phyloP scores from a whole-genome alignment of 2,329 filamentous ascomycete species.

The Monilinia vaccinii-corymbosi region DNA sequence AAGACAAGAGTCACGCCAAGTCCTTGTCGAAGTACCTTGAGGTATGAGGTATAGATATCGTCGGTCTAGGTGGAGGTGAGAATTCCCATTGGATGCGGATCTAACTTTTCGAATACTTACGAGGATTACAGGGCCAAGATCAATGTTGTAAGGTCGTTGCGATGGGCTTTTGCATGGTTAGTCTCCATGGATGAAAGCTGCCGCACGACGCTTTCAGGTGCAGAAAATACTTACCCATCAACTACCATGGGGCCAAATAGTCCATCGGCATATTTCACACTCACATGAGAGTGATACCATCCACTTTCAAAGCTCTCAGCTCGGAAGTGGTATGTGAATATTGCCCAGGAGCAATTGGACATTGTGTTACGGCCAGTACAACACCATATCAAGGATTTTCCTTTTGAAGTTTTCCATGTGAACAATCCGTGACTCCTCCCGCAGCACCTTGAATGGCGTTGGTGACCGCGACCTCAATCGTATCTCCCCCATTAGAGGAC shows the following conservation, averaged over 20 bases:
- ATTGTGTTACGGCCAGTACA: slow-evolving; percentile 44
- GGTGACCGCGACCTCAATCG: slow-evolving; percentile 52
- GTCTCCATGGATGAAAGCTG: background rate
- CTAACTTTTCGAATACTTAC: background rate
- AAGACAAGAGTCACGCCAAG: background rate
- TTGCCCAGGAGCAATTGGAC: slow-evolving; percentile 46
- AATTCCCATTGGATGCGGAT: background rate
- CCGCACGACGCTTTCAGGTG: background rate
- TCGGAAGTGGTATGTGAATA: slow-evolving; percentile 15
- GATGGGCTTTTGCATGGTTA: slow-evolving; percentile 34
- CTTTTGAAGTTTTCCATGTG: slow-evolving; percentile 39
- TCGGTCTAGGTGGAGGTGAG: background rate
- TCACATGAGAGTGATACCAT: slow-evolving; percentile 53
- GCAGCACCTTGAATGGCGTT: slow-evolving; percentile 50
- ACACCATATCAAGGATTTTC: slow-evolving; percentile 30
- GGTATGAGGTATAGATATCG: background rate
- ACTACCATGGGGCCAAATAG: slow-evolving; percentile 50
- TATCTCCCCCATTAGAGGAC: slow-evolving; percentile 27
- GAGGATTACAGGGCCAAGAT: slow-evolving; percentile 42
- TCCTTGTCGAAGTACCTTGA: background rate
- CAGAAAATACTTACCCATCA: slow-evolving; percentile 31
- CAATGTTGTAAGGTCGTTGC: slow-evolving; percentile 47
- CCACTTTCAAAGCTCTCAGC: slow-evolving; percentile 35
- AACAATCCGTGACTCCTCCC: slow-evolving; percentile 32
- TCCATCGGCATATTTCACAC: slow-evolving; percentile 40